A percentile compares a stretch with the other conserved stretches of the same genome.
Evolutionary conservation across 2,329 filamentous ascomycete species (phyloP).

Genomic region (Botrytis aclada): DNA sequence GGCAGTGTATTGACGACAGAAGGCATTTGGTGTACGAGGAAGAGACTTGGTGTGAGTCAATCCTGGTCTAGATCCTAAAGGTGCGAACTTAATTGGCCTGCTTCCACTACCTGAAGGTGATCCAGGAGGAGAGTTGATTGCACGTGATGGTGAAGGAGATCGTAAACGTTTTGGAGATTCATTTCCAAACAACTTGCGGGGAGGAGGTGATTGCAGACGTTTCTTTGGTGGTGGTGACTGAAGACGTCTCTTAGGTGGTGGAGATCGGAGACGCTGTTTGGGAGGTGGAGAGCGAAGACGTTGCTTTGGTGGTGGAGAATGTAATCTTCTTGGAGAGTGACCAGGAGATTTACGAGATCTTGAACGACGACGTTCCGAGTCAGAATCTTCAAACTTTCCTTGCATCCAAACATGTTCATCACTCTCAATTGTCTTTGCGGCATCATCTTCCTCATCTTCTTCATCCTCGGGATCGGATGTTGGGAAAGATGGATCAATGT

Average conservation of each 20-base stretch:
- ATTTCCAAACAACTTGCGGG: slow-evolving; percentile 38
- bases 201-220: slow-evolving; percentile 39
- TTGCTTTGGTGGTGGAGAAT: slow-evolving; percentile 49
- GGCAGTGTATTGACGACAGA: slow-evolving; percentile 49
- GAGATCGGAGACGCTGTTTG: slow-evolving; percentile 38
- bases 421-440: slow-evolving; percentile 56
- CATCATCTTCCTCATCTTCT: slow-evolving; percentile 66
- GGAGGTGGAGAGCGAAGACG: slow-evolving; percentile 40
- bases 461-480: slow-evolving; percentile 89
- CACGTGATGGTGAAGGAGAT: slow-evolving; percentile 64
- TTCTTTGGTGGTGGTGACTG: slow-evolving; percentile 40
- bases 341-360: slow-evolving; percentile 49
- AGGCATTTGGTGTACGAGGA: slow-evolving; percentile 72
- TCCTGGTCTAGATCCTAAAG: slow-evolving; percentile 58
- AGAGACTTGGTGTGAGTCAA: slow-evolving; percentile 81
- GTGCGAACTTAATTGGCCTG: slow-evolving; percentile 44
- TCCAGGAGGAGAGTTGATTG: slow-evolving; percentile 48
- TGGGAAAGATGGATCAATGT: slow-evolving; percentile 96
- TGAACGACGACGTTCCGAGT: slow-evolving; percentile 53
- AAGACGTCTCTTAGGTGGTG: slow-evolving; percentile 38
- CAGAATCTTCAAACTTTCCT: slow-evolving; percentile 66
- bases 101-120: slow-evolving; percentile 43
- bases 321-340: slow-evolving; percentile 60
- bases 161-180: slow-evolving; percentile 50
- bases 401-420: slow-evolving; percentile 69